Percentiles rank a stretch among this genome's conserved stretches.
These are phyloP conservation scores for Aspergillus felis DNA, from an alignment of 2,329 filamentous ascomycete species.

Conservation along the genomic window DNA sequence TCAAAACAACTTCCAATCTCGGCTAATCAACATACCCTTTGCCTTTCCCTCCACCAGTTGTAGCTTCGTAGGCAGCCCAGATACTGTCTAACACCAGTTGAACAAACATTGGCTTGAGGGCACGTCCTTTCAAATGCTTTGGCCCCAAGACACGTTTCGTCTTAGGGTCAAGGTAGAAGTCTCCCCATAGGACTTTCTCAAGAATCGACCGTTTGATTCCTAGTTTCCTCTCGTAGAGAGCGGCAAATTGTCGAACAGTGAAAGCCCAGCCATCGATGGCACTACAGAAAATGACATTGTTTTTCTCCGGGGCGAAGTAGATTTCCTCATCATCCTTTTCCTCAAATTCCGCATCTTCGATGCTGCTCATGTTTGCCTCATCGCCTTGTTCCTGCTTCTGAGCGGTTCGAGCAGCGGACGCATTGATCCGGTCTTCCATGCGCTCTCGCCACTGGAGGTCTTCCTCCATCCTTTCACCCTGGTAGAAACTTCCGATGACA, in stretches of 20 bases:
- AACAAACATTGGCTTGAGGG: slow-evolving; percentile 94
- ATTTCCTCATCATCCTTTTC: slow-evolving; percentile 94
- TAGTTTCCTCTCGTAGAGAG: slow-evolving; percentile 91
- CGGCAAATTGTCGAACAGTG: slow-evolving; percentile 89
- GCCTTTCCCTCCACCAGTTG: slow-evolving; percentile 73
- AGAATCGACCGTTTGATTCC: slow-evolving; percentile 84
- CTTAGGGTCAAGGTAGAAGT: slow-evolving; percentile 94
- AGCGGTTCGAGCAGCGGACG: slow-evolving; percentile 57
- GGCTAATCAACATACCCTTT: slow-evolving; percentile 61
- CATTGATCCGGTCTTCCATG: slow-evolving; percentile 80
- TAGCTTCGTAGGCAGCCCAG: slow-evolving; percentile 93
- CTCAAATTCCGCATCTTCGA: slow-evolving; percentile 63
- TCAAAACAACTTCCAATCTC: slow-evolving; percentile 1
- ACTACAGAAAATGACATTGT: slow-evolving; percentile 98
- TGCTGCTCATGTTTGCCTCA: slow-evolving; percentile 48
- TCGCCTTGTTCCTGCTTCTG: slow-evolving; percentile 38
- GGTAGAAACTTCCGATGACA: slow-evolving; percentile 94
- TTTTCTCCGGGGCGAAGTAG: slow-evolving; percentile 96
- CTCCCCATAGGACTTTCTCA: slow-evolving; percentile 95
- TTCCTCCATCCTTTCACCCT: slow-evolving; percentile 97
- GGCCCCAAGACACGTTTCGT: slow-evolving; percentile 86
- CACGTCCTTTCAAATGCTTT: slow-evolving; percentile 89
- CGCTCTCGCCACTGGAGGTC: slow-evolving; percentile 92
- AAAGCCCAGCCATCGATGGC: slow-evolving; percentile 99
- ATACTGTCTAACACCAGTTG: slow-evolving; percentile 93